These are phyloP conservation scores for Lathyrus aphaca DNA, from an alignment of 306 rosid genomes.

Conservation along the genomic window DNA sequence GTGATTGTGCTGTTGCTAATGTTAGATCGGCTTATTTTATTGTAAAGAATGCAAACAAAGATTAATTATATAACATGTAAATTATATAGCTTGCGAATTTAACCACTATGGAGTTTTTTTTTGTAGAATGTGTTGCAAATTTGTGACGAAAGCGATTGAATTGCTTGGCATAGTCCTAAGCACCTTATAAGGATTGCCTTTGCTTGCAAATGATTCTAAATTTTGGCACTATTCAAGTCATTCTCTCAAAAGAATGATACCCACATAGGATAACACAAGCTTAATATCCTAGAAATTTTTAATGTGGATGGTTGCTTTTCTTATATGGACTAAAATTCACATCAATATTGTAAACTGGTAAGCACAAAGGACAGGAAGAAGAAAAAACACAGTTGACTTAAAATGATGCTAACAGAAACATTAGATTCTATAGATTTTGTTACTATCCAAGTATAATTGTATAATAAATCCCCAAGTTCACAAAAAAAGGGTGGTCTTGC, in stretches of 20 bases:
- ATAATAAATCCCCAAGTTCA: slow-evolving; percentile 25
- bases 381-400: slow-evolving; percentile 35
- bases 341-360: slow-evolving; percentile 24
- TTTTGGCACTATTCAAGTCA: not conserved
- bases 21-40: slow-evolving; percentile 39
- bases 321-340: slow-evolving; percentile 28
- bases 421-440: slow-evolving; percentile 30
- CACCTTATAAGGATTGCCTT: not conserved
- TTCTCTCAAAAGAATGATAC: not conserved
- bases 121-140: slow-evolving; percentile 17
- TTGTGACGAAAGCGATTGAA: not conserved
- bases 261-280: not conserved
- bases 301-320: slow-evolving; percentile 26
- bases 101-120: slow-evolving; percentile 13
- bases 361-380: slow-evolving; percentile 10
- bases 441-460: slow-evolving; percentile 25
- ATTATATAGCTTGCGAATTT: slow-evolving; percentile 38
- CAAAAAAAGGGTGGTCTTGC: slow-evolving; percentile 35
- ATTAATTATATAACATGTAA: slow-evolving; percentile 45
- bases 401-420: slow-evolving; percentile 40
- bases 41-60: slow-evolving; percentile 45
- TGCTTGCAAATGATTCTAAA: not conserved
- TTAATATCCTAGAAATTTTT: slow-evolving; percentile 29
- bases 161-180: not conserved
- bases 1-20: slow-evolving; percentile 12